Evolutionary conservation across 1,284 basidiomycete species (phyloP), one percentile per base, ranked within the genome.

Genomic region (Austroboletus sp.): DNA sequence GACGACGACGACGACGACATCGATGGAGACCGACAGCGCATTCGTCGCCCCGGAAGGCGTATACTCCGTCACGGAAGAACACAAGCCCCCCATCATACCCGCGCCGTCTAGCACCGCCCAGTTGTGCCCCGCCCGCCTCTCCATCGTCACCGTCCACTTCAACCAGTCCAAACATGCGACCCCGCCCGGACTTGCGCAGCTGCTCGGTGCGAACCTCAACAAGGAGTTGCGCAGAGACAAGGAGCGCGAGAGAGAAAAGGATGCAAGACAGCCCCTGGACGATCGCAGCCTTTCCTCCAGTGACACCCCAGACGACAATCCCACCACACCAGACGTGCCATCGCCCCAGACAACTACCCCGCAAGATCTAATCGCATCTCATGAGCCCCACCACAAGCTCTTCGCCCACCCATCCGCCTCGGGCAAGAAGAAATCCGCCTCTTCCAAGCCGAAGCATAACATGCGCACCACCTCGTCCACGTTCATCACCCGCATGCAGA

Each of bases 11-110:
- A 3, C 27, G 4, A 33, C n/a, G 31, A 41, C 40, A 35, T 23
- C 48, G 42, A 88, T 88, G 82, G 85, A 88, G 71, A 85, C 76
- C 73, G 85, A 86, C 45, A 75, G 76, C 47, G 83, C 84, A 16
- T 89, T 90, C 66, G 81, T 88, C 48, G 87, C 87, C 29, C 87
- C 88, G 48, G 88, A 90, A 65, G 88, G 87, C 57, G 85, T 89
- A 44, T 90, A 90, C 68, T 81, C 85, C 16, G 75, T 88, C 60
- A 85, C 80, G n/a, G 87, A 89, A 57, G 86, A 89, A 59, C 81
- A 85, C 71, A 88, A 82, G 63, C 80, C 83, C 0, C 68, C 74
- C 37, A 57, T 69, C 31, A 54, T 74, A 37, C 72, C 75, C 44
- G 67, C 72, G 23, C 63, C 75, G 46, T 67, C 74, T 21, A 68